These are phyloP conservation scores for Chlamydomonas urium DNA, from an alignment of 139 green algal genomes.

Conservation along the genomic window DNA sequence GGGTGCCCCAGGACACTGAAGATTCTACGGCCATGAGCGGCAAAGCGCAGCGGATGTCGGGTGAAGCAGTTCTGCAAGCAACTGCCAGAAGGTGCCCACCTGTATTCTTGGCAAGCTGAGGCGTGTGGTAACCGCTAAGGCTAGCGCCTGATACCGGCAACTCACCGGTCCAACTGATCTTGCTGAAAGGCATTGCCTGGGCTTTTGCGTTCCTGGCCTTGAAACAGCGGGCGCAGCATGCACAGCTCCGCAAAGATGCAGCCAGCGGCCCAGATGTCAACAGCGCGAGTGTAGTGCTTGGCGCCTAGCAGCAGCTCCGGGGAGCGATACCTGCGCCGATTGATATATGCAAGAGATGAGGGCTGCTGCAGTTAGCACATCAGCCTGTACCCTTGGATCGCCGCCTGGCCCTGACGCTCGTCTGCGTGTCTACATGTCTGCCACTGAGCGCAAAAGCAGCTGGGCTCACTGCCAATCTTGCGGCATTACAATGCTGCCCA, in stretches of 20 bases:
- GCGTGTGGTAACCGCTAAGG: not conserved
- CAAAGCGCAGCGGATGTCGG: not conserved
- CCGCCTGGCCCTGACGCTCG: too few species aligned
- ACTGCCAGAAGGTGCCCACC: not conserved
- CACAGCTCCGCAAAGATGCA: slow-evolving; percentile 84
- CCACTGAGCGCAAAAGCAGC: too few species aligned
- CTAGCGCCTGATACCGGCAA: not conserved
- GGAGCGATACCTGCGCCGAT: slow-evolving; percentile 20
- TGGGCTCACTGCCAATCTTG: too few species aligned
- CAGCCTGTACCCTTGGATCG: too few species aligned
- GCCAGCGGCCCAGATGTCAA: slow-evolving; percentile 74
- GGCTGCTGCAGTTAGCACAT: too few species aligned
- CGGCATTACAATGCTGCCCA: too few species aligned
- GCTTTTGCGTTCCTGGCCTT: slow-evolving; percentile 58
- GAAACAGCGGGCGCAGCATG: slow-evolving; percentile 67
- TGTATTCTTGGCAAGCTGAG: not conserved
- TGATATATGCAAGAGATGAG: too few species aligned
- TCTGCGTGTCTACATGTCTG: too few species aligned
- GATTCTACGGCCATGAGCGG: slow-evolving; percentile 23
- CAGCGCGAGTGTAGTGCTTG: slow-evolving; percentile 66
- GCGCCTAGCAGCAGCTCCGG: slow-evolving; percentile 32
- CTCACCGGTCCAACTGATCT: slow-evolving; percentile 52
- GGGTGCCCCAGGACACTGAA: slow-evolving; percentile 56
- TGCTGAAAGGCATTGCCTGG: slow-evolving; percentile 48
- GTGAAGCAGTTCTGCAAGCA: not conserved